Conservation (phyloP, 768 basidiomycete genomes). For the Clitopilus passeckerianus region DNA sequence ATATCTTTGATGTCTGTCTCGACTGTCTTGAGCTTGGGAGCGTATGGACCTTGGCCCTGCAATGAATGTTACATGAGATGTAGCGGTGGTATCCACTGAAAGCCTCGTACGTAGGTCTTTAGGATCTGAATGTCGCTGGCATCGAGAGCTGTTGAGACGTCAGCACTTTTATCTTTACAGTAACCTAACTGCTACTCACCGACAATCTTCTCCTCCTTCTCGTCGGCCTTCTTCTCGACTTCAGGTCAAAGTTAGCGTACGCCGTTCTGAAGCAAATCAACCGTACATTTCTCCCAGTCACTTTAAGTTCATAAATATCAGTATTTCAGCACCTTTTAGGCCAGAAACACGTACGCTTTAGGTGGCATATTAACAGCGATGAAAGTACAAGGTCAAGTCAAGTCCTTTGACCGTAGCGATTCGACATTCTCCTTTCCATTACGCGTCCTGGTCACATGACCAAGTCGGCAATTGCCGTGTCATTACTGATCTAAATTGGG, state of each 20-base stretch:
- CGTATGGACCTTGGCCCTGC: slow-evolving; percentile 98
- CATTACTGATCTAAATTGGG: background rate
- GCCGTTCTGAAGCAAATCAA: background rate
- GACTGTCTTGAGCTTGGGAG: slow-evolving; percentile 77
- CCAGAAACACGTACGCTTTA: slow-evolving; percentile 70
- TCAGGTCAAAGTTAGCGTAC: slow-evolving; percentile 4
- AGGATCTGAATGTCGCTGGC: slow-evolving; percentile 99
- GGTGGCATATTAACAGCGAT: slow-evolving; percentile 68
- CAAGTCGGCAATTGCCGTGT: slow-evolving; percentile 11
- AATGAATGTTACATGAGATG: background rate
- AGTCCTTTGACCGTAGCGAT: slow-evolving; percentile 1
- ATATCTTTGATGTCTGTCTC: slow-evolving; percentile 93
- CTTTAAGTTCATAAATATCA: slow-evolving; percentile 32
- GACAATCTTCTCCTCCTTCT: slow-evolving; percentile 93
- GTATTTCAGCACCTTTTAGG: slow-evolving; percentile 5
- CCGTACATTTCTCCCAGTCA: slow-evolving; percentile 97
- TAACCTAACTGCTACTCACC: slow-evolving; percentile 34
- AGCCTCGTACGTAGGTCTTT: slow-evolving; percentile 82
- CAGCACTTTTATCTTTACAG: background rate
- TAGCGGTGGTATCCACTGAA: slow-evolving; percentile 1
- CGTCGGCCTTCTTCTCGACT: slow-evolving; percentile 86
- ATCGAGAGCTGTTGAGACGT: slow-evolving; percentile 66
- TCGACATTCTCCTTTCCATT: slow-evolving; percentile 13
- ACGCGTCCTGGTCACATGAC: slow-evolving; percentile 28
- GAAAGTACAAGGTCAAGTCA: slow-evolving; percentile 16